Conservation (phyloP, 129 eudicot genomes). For the Helichrysum umbraculigerum region DNA sequence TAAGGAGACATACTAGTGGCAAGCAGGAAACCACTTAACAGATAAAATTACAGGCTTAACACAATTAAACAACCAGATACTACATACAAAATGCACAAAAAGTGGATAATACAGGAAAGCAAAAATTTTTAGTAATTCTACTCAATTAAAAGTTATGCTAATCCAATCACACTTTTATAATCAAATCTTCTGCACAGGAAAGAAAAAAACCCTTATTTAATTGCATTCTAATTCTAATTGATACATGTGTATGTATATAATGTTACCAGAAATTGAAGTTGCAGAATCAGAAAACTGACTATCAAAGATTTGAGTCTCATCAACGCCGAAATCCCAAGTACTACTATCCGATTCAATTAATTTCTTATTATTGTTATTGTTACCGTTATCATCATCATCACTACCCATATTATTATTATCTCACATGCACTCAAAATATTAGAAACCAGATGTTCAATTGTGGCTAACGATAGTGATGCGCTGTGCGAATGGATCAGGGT, state of each 20-base stretch:
- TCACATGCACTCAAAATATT: conserved; percentile 21
- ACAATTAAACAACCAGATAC: conserved; percentile 4
- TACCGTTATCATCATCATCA: conserved; percentile 11
- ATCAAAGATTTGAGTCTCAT: conserved; percentile 55
- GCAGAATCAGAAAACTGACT: conserved; percentile 39
- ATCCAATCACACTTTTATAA: not conserved
- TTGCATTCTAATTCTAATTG: not conserved
- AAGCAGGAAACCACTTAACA: not conserved
- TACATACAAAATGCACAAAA: not conserved
- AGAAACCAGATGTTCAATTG: not conserved
- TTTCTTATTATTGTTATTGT: not conserved
- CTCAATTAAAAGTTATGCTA: not conserved
- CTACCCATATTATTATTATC: conserved; percentile 43
- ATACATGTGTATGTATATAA: not conserved
- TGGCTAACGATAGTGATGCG: not conserved
- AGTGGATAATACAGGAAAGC: not conserved
- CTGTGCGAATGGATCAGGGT: conserved; percentile 8
- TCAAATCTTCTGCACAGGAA: conserved; percentile 1
- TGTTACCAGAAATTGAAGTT: conserved; percentile 36
- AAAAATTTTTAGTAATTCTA: not conserved
- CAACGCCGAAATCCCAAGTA: conserved; percentile 38
- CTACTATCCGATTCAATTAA: conserved; percentile 20
- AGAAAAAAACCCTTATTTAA: not conserved
- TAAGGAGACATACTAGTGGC: not conserved
- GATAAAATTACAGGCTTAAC: not conserved